Conservation (phyloP, 176 grass and related monocot genomes). For the Rhynchospora breviuscula region DNA sequence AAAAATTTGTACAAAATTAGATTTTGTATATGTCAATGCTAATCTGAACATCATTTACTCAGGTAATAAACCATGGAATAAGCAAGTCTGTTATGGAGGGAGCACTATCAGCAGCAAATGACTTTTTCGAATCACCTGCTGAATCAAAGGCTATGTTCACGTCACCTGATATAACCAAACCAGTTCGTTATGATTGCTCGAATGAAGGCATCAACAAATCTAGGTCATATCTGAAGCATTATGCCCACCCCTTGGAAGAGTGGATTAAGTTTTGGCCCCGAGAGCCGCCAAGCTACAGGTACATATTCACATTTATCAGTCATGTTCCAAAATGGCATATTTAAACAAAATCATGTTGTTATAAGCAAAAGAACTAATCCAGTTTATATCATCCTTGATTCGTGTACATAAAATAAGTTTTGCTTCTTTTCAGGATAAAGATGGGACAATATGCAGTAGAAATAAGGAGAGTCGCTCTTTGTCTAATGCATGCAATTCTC, state of each 20-base stretch:
- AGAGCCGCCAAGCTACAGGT: conserved; percentile 48
- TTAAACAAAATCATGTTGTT: background rate
- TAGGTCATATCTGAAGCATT: conserved; percentile 61
- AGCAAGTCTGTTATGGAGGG: conserved; percentile 43
- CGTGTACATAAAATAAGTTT: background rate
- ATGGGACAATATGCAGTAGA: conserved; percentile 49
- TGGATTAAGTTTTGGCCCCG: conserved; percentile 56
- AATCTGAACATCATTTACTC: conserved; percentile 1
- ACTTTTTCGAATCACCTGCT: conserved; percentile 53
- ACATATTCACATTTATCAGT: background rate
- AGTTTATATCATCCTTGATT: background rate
- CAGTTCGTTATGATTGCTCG: conserved; percentile 51
- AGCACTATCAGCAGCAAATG: conserved; percentile 53
- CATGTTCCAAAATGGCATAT: background rate
- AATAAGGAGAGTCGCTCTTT: conserved; percentile 40
- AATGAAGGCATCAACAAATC: conserved; percentile 38
- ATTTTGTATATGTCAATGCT: background rate
- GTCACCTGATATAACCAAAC: conserved; percentile 47
- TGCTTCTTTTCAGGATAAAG: conserved; percentile 34
- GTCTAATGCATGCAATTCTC: conserved; percentile 46
- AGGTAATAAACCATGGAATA: conserved; percentile 82
- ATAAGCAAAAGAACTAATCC: background rate
- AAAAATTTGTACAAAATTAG: background rate
- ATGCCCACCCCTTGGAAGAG: conserved; percentile 46
- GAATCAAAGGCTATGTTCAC: conserved; percentile 42